Percentiles rank a stretch among this genome's conserved stretches.
Evolutionary conservation across 2,329 filamentous ascomycete genomes (phyloP).

Genomic region (Neurospora sp.): DNA sequence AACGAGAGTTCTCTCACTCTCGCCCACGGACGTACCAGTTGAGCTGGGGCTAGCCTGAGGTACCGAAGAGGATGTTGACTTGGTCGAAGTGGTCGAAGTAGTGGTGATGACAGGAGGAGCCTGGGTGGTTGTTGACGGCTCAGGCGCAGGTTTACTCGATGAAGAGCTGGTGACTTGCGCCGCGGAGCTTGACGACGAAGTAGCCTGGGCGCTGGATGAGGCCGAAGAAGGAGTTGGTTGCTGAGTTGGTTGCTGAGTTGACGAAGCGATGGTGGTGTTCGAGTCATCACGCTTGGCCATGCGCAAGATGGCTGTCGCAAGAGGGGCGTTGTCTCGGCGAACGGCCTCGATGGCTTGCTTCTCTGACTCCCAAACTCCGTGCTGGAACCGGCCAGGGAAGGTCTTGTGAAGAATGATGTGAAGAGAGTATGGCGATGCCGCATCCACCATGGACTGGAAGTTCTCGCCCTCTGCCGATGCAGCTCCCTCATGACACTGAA

Average conservation of each 20-base stretch:
- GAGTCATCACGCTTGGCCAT: conserved; percentile 51
- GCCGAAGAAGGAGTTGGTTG: conserved; percentile 1
- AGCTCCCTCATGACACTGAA: conserved; percentile 8
- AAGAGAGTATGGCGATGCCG: conserved; percentile 49
- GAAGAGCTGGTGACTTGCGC: conserved; percentile 5
- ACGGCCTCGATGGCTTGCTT: conserved; percentile 53
- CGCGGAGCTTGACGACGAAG: conserved; percentile 15
- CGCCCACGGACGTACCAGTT: conserved; percentile 23
- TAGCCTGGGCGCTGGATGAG: conserved; percentile 15
- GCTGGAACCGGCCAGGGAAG: conserved; percentile 53
- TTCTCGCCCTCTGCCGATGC: not conserved
- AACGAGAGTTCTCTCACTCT: conserved; percentile 20
- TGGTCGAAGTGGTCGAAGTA: conserved; percentile 14
- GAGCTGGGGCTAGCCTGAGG: conserved; percentile 5
- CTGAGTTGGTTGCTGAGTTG: conserved; percentile 11
- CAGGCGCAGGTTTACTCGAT: conserved; percentile 11
- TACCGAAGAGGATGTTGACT: not conserved
- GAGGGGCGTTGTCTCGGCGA: conserved; percentile 48
- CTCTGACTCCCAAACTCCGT: conserved; percentile 59
- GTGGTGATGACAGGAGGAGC: conserved; percentile 17
- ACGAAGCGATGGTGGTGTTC: conserved; percentile 11
- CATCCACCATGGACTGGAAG: conserved; percentile 33
- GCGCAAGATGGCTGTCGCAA: conserved; percentile 54
- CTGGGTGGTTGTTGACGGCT: conserved; percentile 11
- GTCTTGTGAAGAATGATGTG: conserved; percentile 58